Conservation (phyloP, 176 grass and related monocot species). For the Saccharum spontaneum region DNA sequence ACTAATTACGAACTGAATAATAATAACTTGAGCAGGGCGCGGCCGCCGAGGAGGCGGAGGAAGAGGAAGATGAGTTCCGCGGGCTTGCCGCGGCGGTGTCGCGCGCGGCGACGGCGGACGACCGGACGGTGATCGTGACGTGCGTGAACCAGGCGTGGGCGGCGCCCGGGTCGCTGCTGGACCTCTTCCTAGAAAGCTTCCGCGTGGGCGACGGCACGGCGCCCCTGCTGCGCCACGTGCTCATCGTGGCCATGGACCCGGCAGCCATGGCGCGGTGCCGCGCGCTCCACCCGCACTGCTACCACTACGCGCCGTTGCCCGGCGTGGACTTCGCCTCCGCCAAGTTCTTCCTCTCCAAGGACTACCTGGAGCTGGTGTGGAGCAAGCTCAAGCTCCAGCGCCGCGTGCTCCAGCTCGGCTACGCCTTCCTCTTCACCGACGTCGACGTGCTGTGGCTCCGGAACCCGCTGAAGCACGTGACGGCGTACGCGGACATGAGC, state of each 20-base stretch:
- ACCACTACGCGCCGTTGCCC: constrained; percentile 40
- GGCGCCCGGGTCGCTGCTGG: constrained; percentile 55
- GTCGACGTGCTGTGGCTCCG: constrained; percentile 76
- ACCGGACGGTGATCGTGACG: constrained; percentile 81
- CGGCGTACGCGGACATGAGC: constrained; percentile 66
- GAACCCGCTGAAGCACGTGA: constrained; percentile 69
- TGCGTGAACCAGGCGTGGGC: constrained; percentile 70
- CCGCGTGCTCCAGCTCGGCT: constrained; percentile 69
- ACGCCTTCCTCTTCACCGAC: constrained; percentile 82
- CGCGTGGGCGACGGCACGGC: constrained; percentile 56
- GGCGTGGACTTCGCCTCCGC: constrained; percentile 54
- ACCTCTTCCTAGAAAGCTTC: constrained; percentile 87
- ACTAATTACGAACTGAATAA: too few relatives aligned
- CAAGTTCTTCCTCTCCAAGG: constrained; percentile 61
- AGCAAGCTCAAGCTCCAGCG: constrained; percentile 69
- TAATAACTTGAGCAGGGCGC: neutral
- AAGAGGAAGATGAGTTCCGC: constrained; percentile 14
- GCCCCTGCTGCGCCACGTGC: constrained; percentile 55
- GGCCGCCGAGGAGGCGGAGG: neutral
- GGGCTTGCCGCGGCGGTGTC: constrained; percentile 32
- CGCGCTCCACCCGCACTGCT: constrained; percentile 58
- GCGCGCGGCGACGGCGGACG: constrained; percentile 40
- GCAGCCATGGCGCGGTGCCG: constrained; percentile 51
- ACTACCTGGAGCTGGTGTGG: constrained; percentile 78
- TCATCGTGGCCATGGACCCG: constrained; percentile 71